Percentiles rank a stretch among this genome's conserved stretches.
phyloP scores from a whole-genome alignment of 768 basidiomycete genomes.

The Sarcodon aspratus region DNA sequence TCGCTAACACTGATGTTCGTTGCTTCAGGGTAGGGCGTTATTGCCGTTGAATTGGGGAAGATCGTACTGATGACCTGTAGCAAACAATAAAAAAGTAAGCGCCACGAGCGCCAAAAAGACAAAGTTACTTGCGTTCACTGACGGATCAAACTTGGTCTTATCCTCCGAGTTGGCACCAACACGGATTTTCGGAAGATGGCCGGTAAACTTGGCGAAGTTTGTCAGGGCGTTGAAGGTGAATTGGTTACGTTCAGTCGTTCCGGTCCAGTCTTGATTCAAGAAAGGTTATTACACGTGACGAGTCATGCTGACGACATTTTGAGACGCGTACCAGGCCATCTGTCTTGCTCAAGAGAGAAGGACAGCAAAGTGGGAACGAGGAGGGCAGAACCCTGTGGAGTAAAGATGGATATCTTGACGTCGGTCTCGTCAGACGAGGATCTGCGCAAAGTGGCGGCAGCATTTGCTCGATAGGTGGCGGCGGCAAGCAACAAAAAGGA shows the following conservation, averaged over 20 bases:
- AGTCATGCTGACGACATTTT: not conserved
- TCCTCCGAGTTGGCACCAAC: constrained; percentile 47
- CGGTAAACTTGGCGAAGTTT: constrained; percentile 41
- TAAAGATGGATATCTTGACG: constrained; percentile 28
- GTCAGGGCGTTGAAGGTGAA: constrained; percentile 52
- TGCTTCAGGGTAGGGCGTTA: constrained; percentile 59
- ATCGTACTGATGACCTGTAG: constrained; percentile 31
- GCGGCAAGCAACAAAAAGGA: too few species aligned
- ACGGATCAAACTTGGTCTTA: constrained; percentile 41
- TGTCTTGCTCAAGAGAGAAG: constrained; percentile 61
- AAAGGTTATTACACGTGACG: not conserved
- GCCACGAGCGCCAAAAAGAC: not conserved
- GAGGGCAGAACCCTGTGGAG: constrained; percentile 22
- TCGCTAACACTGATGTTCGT: constrained; percentile 46
- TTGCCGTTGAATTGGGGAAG: constrained; percentile 37
- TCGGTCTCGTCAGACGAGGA: too few species aligned
- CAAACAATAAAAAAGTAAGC: not conserved
- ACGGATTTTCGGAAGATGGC: constrained; percentile 41
- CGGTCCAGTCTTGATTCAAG: constrained; percentile 40
- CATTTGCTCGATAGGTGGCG: too few species aligned
- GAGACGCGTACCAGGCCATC: constrained; percentile 29
- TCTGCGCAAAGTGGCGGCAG: too few species aligned
- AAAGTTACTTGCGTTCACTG: constrained; percentile 26
- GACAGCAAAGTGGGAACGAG: constrained; percentile 41
- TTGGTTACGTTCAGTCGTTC: constrained; percentile 34